Evolutionary conservation across 345 rosid genomes (phyloP).

Genomic region (Excoecaria cochinchinensis): DNA sequence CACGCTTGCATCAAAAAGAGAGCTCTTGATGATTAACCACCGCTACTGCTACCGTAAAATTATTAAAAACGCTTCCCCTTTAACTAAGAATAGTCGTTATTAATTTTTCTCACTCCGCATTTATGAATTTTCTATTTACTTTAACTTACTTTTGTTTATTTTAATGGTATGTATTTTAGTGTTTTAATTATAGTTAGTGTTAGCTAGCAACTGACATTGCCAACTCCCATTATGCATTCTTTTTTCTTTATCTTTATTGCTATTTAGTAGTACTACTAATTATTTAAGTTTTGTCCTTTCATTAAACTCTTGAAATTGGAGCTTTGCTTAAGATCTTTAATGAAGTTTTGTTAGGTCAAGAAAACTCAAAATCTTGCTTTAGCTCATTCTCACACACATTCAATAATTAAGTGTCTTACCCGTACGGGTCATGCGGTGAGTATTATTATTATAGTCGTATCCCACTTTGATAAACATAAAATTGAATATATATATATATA

Average conservation of each 20-base stretch:
- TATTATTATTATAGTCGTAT: background rate
- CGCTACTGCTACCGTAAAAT: slow-evolving; percentile 65
- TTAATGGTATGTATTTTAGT: slow-evolving; percentile 19
- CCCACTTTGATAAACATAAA: slow-evolving; percentile 13
- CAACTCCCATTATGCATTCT: slow-evolving; percentile 50
- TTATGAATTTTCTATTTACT: background rate
- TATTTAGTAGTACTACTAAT: background rate
- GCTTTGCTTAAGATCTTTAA: slow-evolving; percentile 37
- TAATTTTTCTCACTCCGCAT: background rate
- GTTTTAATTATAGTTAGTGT: slow-evolving; percentile 22
- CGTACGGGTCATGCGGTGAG: slow-evolving; percentile 17
- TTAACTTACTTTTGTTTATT: slow-evolving; percentile 4
- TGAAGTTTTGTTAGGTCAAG: slow-evolving; percentile 52
- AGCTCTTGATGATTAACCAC: slow-evolving; percentile 93
- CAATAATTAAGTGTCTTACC: slow-evolving; percentile 4
- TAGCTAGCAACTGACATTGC: slow-evolving; percentile 40
- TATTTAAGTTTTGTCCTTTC: slow-evolving; percentile 22
- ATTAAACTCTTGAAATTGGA: slow-evolving; percentile 41
- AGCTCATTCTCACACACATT: slow-evolving; percentile 24
- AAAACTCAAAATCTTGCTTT: slow-evolving; percentile 33
- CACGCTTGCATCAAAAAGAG: slow-evolving; percentile 97
- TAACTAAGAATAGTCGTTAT: background rate
- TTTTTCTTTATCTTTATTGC: slow-evolving; percentile 13
- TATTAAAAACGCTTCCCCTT: slow-evolving; percentile 17
- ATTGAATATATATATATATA: too few relatives aligned